phyloP scores from a whole-genome alignment of 805 yeast species.

The Sporopachydermia quercuum region DNA sequence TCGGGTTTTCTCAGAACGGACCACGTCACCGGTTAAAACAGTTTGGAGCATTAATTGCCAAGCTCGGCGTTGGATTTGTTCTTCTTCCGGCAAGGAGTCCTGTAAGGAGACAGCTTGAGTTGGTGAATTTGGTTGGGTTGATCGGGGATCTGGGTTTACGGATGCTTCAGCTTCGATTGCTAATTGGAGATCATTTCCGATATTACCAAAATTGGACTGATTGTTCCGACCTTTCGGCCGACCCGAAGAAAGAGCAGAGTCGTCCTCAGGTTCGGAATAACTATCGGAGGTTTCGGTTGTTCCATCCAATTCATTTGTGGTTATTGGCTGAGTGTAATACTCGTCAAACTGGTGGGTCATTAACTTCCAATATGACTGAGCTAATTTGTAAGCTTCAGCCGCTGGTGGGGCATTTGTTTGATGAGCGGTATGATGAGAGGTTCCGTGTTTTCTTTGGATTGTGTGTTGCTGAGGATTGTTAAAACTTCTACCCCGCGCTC shows the following conservation, averaged over 20 bases:
- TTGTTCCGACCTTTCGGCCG: neutral
- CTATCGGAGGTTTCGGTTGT: neutral
- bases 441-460: no score
- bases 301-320: neutral
- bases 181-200: neutral
- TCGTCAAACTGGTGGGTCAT: neutral
- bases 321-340: neutral
- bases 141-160: neutral
- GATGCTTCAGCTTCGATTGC: neutral
- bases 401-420: neutral
- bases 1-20: conserved; percentile 75
- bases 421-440: neutral
- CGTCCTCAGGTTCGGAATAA: neutral
- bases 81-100: conserved; percentile 9
- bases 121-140: neutral
- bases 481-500: neutral
- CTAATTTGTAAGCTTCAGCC: neutral
- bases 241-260: neutral
- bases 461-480: no score
- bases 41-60: conserved; percentile 92
- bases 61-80: conserved; percentile 57
- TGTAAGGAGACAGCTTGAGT: neutral
- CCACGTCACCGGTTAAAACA: conserved; percentile 91
- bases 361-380: neutral
- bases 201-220: no score